Evolutionary conservation across 1,284 basidiomycete genomes (phyloP).

Genomic region (Sporisorium graminicola): DNA sequence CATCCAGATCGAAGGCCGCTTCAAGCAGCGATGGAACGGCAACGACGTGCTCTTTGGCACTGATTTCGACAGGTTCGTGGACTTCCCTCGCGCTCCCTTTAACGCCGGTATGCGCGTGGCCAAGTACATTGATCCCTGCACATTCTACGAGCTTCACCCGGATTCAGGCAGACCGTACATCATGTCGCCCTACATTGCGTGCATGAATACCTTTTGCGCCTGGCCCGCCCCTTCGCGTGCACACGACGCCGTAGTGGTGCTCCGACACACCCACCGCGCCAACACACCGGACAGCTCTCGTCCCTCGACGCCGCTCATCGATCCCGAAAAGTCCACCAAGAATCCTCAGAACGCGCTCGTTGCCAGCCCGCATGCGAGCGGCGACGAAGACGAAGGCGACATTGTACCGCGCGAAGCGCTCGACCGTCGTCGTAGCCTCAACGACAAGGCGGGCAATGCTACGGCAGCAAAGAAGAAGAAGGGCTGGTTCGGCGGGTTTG

Average conservation of each 20-base stretch:
- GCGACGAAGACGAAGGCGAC: constrained; percentile 61
- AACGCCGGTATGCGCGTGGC: constrained; percentile 71
- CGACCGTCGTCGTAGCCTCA: constrained; percentile 28
- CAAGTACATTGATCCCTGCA: constrained; percentile 70
- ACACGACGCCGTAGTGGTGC: constrained; percentile 69
- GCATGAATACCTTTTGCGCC: constrained; percentile 71
- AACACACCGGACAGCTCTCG: constrained; percentile 28
- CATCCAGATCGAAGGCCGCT: constrained; percentile 71
- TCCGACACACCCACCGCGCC: constrained; percentile 57
- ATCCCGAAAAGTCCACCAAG: constrained; percentile 47
- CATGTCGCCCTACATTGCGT: constrained; percentile 71
- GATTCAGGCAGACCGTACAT: constrained; percentile 70
- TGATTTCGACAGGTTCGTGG: constrained; percentile 67
- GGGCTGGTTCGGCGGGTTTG: constrained; percentile 59
- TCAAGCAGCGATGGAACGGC: constrained; percentile 67
- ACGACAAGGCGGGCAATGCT: constrained; percentile 14
- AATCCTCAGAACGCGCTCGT: constrained; percentile 36
- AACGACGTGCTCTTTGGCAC: constrained; percentile 65
- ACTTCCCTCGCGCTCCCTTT: constrained; percentile 68
- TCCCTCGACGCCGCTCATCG: constrained; percentile 30
- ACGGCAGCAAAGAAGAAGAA: constrained; percentile 46
- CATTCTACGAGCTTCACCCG: constrained; percentile 66
- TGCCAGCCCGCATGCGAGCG: constrained; percentile 39
- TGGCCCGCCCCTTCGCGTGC: constrained; percentile 69
- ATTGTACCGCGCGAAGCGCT: constrained; percentile 69